Evolutionary conservation across 306 rosid genomes (phyloP), one percentile per base, ranked within the genome.

Genomic region (Prunus kanzakura): DNA sequence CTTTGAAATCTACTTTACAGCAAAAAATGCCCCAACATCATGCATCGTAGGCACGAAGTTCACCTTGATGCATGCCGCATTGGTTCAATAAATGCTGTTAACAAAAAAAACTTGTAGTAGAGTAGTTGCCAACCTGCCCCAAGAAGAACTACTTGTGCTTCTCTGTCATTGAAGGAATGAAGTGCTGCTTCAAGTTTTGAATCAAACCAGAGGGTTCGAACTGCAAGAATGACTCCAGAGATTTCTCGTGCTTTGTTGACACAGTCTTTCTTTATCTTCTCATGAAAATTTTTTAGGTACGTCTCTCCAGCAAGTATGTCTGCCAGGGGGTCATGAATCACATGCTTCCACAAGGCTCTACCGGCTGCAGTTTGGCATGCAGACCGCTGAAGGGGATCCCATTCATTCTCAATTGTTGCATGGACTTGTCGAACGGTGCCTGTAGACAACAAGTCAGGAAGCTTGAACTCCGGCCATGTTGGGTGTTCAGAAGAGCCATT

Each of bases 281-380:
- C 99, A 73, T 92, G 91, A 43, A 96, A 82, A 83, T 60, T 92
- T 85, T 82, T 89, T 80, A 91, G 74, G 87, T 88, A 87, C 32
- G 86, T 80, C 91, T 92, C 97, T 45, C 97, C 98, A 7, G 97
- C 97, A 3, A 95, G 90, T 35, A 95, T 80, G 61, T 77, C 88
- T 71, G 98, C 99, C 0, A 92, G 79, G 8, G 97, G 96, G 75
- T 95, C 98, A 78, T 86, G 86, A 79, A 87, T 86, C 62, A 88
- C 91, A 56, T 96, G 99, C 76, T 83, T 96, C 99, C 97, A 96
- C 75, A 92, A 86, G 54, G 99, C 98, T 88, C 99, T 91, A 63
- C 96, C 98, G 0, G 98, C 99, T 51, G 97, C 99, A 8, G 92
- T 92, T 80, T 91, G 99, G 77, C 99, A 92, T 0, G 93, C 97